Conservation (phyloP, 2,329 filamentous ascomycete genomes). For the Aspergillus transmontanensis region DNA sequence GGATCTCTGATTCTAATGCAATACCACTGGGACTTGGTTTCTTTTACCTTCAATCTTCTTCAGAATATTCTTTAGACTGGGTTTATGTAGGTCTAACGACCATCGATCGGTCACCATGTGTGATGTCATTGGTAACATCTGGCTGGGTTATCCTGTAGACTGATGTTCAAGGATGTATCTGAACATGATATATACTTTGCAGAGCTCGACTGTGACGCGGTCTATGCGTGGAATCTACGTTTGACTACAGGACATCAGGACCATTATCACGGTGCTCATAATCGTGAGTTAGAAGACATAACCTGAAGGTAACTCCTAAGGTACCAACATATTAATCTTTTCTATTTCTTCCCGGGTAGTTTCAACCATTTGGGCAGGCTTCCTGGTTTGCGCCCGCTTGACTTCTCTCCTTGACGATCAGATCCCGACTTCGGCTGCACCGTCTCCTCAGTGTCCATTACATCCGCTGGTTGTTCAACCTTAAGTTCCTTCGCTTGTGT, state of each 20-base stretch:
- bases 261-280: not conserved
- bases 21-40: conserved; percentile 21
- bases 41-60: not conserved
- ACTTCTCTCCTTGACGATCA: conserved; percentile 29
- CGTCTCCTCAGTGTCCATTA: conserved; percentile 57
- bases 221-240: not conserved
- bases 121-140: not conserved
- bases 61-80: not conserved
- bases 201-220: not conserved
- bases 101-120: not conserved
- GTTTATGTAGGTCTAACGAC: not conserved
- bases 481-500: conserved; percentile 68
- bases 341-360: conserved; percentile 69
- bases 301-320: not conserved
- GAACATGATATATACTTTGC: not conserved
- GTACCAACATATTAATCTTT: not conserved
- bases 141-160: not conserved
- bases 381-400: conserved; percentile 35
- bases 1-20: conserved; percentile 19
- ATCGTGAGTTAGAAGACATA: not conserved
- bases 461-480: conserved; percentile 36
- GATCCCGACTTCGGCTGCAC: conserved; percentile 44
- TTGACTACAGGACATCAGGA: not conserved
- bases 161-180: not conserved
- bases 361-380: conserved; percentile 72